Evolutionary conservation across 2,329 filamentous ascomycete genomes (phyloP), one percentile per base, ranked within the genome.

Genomic region (Metarhizium sp.): DNA sequence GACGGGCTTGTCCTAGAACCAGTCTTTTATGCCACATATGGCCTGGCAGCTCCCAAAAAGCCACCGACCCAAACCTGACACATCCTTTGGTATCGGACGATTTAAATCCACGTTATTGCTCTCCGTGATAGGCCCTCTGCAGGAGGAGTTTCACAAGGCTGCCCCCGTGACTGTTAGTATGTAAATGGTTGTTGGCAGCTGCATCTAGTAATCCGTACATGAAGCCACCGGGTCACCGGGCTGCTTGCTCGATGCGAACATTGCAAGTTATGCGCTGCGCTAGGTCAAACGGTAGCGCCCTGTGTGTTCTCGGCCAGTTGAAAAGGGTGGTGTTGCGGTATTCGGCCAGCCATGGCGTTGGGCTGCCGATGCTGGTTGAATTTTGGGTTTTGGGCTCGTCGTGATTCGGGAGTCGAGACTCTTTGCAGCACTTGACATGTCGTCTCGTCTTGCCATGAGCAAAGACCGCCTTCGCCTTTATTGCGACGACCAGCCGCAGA

Each of bases 331-430:
- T 40, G 46, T 50, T 40, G 51, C 46, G 50, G 48, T 52, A 20
- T 47, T 51, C 36, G 48, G 18, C 42, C 50, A 59, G 55, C 58
- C 59, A 68, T 68, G 66, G 64, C 66, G 66, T 66, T 66, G 58
- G 55, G 57, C 58, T 64, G 61, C 62, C n/a, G 49, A 40, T 40
- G 32, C 4, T 11, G 34, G 25, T 46, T 20, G 10, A 18, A 32
- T 52, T n/a, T 66, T 2, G 54, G 38, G 38, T 40, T 40, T 16
- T n/a, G 38, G 38, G 14, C 38, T 40, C 38, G 38, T 40, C 38
- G 5, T 11, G 38, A 13, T 5, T 13, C 38, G 5, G 14, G 38
- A 13, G 38, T 14, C 38, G 38, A 40, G 38, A 34, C 32, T 11
- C 32, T 11, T 8, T 34, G 32, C 32, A 25, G 25, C 25, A 25